Percentiles rank a stretch among this genome's conserved stretches.
Evolutionary conservation across 1,284 basidiomycete genomes (phyloP).

Genomic region (Cryptococcus sp.): DNA sequence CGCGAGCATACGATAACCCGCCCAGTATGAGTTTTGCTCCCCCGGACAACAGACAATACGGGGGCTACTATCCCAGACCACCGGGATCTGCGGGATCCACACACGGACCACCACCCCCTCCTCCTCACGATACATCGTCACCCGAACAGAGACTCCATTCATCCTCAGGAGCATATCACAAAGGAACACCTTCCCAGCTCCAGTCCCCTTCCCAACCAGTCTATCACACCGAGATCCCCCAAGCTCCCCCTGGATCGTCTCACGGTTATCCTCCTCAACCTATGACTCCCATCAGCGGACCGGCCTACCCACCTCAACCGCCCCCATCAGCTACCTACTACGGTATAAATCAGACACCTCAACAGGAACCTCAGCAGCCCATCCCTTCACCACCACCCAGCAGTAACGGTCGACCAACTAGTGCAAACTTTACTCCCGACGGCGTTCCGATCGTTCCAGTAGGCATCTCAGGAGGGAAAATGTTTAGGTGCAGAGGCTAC

Average conservation of each 20-base stretch:
- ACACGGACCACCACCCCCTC: slow-evolving; percentile 31
- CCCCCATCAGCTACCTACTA: slow-evolving; percentile 32
- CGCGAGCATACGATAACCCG: slow-evolving; percentile 10
- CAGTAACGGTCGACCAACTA: slow-evolving; percentile 24
- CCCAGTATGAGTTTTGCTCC: slow-evolving; percentile 42
- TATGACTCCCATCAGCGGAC: slow-evolving; percentile 40
- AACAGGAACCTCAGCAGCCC: slow-evolving; percentile 19
- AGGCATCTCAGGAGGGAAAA: slow-evolving; percentile 63
- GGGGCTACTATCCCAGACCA: slow-evolving; percentile 30
- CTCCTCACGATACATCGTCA: slow-evolving; percentile 21
- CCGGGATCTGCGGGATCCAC: slow-evolving; percentile 40
- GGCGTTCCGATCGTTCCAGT: slow-evolving; percentile 51
- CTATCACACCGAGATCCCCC: slow-evolving; percentile 27
- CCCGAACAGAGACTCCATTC: slow-evolving; percentile 36
- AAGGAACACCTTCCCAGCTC: slow-evolving; percentile 22
- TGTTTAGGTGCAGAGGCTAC: slow-evolving; percentile 92
- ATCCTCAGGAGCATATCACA: slow-evolving; percentile 29
- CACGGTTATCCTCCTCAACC: slow-evolving; percentile 45
- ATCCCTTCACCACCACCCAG: slow-evolving; percentile 38
- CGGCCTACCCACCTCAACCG: slow-evolving; percentile 37
- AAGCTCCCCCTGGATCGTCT: slow-evolving; percentile 35
- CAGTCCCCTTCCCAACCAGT: slow-evolving; percentile 31
- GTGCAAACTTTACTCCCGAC: slow-evolving; percentile 36
- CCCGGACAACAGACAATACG: slow-evolving; percentile 29
- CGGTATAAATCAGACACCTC: slow-evolving; percentile 28